Evolutionary conservation across 225 moss, liverwort and hornwort species (phyloP), one percentile per base, ranked within the genome.

Genomic region (Rhytidiadelphus loreus): DNA sequence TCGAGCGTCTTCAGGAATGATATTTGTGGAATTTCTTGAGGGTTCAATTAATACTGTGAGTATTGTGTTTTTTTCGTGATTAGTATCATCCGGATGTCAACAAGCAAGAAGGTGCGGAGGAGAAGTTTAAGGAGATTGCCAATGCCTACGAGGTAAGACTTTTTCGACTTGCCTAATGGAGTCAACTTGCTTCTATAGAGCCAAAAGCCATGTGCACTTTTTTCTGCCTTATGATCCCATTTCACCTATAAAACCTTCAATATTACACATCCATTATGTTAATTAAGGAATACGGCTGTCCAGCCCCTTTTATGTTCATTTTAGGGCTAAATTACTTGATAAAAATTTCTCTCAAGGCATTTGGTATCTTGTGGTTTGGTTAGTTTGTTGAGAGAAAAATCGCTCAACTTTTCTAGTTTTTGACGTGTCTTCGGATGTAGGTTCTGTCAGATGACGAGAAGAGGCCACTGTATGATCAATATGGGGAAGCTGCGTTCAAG

Each of bases 81-180:
- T 85, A 95, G 95, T 95, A 92, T 91, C 95, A 95, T 86, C 95
- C 95, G 66, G 95, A 95, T 91, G 95, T 95, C 86, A 95, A 95
- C 92, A 95, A 94, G 89, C 82, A 91, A 81, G 92, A 91, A 62
- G 93, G 93, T 86, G 95, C 95, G 61, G 95, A 95, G 90, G 95
- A 95, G 64, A 95, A 91, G 80, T 95, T 95, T 21, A 95, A 95
- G 89, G 95, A 92, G 82, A 91, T 95, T 32, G 92, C 92, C 84
- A 95, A 95, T 89, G 95, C 93, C 29, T 95, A 95, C 87, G 95
- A 95, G 93, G 94, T 94, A 72, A 70, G 12, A 30, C 43, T 62
- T 86, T 72, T 46, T 50, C 41, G 29, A 52, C 62, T 41, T 35
- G 81, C 62, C 46, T 55, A 35, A 11, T 50, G 22, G 70, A 80